phyloP scores from a whole-genome alignment of 1,284 basidiomycete genomes.

The Rhizoctonia solani region DNA sequence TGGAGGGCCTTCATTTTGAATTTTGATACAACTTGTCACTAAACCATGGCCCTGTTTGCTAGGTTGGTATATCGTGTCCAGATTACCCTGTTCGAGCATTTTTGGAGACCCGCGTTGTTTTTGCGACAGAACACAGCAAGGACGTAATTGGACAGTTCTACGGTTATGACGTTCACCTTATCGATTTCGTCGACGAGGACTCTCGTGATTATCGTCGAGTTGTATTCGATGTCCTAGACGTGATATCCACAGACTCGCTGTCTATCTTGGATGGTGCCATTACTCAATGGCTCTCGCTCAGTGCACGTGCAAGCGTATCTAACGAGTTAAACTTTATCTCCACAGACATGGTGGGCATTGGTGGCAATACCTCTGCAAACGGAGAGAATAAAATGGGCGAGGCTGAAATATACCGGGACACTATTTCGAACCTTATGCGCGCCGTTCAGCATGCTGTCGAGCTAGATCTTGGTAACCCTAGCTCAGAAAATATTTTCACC shows the following conservation, averaged over 20 bases:
- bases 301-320: background rate
- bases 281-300: background rate
- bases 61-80: conserved; percentile 7
- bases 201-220: conserved; percentile 24
- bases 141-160: conserved; percentile 20
- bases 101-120: background rate
- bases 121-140: conserved; percentile 4
- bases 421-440: background rate
- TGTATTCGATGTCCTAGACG: conserved; percentile 19
- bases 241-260: conserved; percentile 24
- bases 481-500: conserved; percentile 8
- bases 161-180: background rate
- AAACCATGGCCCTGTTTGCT: background rate
- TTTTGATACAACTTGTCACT: background rate
- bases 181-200: background rate
- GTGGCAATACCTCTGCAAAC: background rate
- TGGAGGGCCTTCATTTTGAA: background rate
- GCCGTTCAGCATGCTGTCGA: conserved; percentile 4
- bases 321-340: no score
- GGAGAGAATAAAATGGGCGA: background rate
- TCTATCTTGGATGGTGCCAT: conserved; percentile 1
- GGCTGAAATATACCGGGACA: conserved; percentile 2
- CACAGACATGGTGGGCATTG: background rate
- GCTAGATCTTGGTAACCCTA: background rate
- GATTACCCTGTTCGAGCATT: background rate